Base-by-base conservation (phyloP, 352 stramenopile species). In the Phytophthora pseudosyringae region DNA sequence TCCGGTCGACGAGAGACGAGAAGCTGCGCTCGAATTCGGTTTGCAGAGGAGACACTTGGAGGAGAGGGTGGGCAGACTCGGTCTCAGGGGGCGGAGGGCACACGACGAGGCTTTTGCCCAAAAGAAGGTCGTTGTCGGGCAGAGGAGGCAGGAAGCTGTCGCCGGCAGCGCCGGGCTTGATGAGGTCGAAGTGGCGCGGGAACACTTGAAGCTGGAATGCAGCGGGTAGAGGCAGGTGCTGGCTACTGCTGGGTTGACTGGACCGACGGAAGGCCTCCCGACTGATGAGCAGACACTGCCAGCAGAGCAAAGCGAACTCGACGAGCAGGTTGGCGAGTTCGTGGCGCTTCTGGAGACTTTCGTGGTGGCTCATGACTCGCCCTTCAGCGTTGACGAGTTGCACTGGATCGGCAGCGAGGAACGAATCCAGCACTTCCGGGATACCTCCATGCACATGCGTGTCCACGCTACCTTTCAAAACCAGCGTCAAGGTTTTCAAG, bases 401-500 rank as follows among this genome's bases (percentile, higher is more conserved):
- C 16, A 50, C 16, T 15, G 55, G 32, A 31, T 60, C 29, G 15
- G 46, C 40, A 0, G 58, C 61, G 1, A 94, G 72, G 43, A 94
- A 94, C 0, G 79, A 83, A 15, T 89, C 80, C 44, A 94, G 75
- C 0, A 94, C 80, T 64, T 94, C 85, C 0, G 85, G 83, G 10
- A 90, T 75, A 8, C 85, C 85, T 26, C 85, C 85, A 48, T 94
- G 80, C 8, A 94, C 85, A 39, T 94, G 81, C 0, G 85, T 91
- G 60, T 94, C 82, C 5, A 94, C 84, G 28, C 85, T 94, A 4
- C 85, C 85, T 62, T 94, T 94, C 9, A 94, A 77, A 39, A 94
- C 76, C 16, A 91, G 75, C 16, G 80, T 94, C 28, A 94, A 64
- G 8, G 83, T 88, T 60, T 94, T 92, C 38, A 92, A 52, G 52